Evolutionary conservation across 768 basidiomycete species (phyloP), one percentile per base, ranked within the genome.

Genomic region (Rubroboletus satanas): DNA sequence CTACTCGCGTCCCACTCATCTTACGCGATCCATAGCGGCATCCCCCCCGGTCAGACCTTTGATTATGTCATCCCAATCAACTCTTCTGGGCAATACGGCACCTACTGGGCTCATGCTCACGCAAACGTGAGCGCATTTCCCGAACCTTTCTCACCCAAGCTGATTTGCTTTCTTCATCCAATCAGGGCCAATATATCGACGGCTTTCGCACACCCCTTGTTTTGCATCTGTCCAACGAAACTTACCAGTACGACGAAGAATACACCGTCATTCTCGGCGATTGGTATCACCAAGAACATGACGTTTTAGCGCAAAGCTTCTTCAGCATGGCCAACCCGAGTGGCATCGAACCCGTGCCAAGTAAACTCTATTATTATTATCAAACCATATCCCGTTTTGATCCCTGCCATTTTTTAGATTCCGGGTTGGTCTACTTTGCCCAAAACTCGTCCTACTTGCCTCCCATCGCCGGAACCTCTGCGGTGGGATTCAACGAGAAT

Each of bases 231-330:
- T 71, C 76, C 1, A 75, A 74, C 50, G 87, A 88, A 71, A 77
- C 74, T 18, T 81, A 92, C 68, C 71, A 58, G 10, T 98, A 97
- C 70, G 94, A 98, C 69, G 90, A 87, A 28, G 96, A 98, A 61
- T 94, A 83, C 73, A 95, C 90, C 18, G 75, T 98, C 59, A 66
- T 93, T 55, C 75, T 98, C 1, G 81, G 84, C 6, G 95, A 98
- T 69, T 98, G 96, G 95, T 98, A 98, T 66, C 93, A 97, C 66
- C 68, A 84, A 7, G 77, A 91, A 67, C 89, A 93, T 56, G 45
- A 71, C 1, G 75, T 70, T 9, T 79, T 96, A 33, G 47, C 90
- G 49, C 68, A 83, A 26, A 69, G 80, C 33, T 95, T 92, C 71
- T 72, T 93, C 66, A 86, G 71, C 65, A 77, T 83, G 39, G 74